Base-by-base conservation (phyloP, 1,284 basidiomycete genomes). In the Ustilago esculenta region DNA sequence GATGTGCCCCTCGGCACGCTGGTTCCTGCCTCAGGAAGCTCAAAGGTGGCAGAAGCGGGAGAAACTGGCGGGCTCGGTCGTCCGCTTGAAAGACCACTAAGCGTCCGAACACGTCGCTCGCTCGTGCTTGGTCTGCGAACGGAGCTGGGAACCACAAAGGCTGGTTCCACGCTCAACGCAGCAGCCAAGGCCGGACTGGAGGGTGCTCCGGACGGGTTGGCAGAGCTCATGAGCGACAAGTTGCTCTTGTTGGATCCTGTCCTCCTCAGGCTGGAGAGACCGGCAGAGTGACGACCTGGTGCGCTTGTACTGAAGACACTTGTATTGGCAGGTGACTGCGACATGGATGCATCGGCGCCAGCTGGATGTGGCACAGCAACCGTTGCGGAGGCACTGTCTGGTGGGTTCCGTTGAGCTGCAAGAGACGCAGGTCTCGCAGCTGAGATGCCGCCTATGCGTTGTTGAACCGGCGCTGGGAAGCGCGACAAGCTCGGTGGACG, bases 261-360 rank as follows among this genome's bases (percentile, higher is more conserved):
- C 17, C 72, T 47, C 11, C 75, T 46, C 12, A 77, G 40, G 23
- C 71, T 75, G 6, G 75, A 75, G 3, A 77, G 65, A 5, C 75
- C 75, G 1, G 75, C 75, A n/a, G 72, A 45, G 24, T 72, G 63
- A 7, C 66, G 58, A 7, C 64, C 64, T 5, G 71, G 46, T 11
- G 67, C 52, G 33, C 63, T 65, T 1, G 71, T 59, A 49, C 66
- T 69, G 48, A 77, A 77, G 3, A 75, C 73, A 59, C 73, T 77
- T 7, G 55, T 20, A 12, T 44, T 50, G 21, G 49, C 65, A 5
- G 72, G 66, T 7, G 72, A 69, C 17, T 64, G 60, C 1, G 67
- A 65, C 17, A 52, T 18, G 33, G 30, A 20, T 5, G 45, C 39
- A 6, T 59, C 59, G 1, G 39, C 21, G 11, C 39, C 37, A n/a